phyloP scores from a whole-genome alignment of 2,329 filamentous ascomycete genomes.

The Neonectria magnoliae region DNA sequence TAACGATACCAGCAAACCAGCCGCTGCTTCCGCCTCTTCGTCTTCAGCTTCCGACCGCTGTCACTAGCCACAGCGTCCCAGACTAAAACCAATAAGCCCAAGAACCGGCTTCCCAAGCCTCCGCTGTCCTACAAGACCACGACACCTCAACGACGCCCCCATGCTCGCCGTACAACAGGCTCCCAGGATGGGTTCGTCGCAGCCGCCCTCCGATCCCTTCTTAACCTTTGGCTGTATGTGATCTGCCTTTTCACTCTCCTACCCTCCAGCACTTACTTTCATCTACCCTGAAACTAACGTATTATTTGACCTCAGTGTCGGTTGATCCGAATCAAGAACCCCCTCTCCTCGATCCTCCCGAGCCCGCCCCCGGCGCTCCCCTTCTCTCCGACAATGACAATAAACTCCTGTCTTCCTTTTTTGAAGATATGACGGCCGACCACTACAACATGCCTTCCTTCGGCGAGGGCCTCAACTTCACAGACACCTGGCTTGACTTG shows the following conservation, averaged over 20 bases:
- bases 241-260: not conserved
- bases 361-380: constrained; percentile 71
- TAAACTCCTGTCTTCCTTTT: constrained; percentile 67
- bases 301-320: constrained; percentile 51
- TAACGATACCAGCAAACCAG: not conserved
- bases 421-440: constrained; percentile 63
- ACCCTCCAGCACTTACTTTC: not conserved
- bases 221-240: constrained; percentile 75
- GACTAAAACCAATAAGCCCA: constrained; percentile 7
- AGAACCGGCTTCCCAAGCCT: constrained; percentile 12
- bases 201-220: constrained; percentile 61
- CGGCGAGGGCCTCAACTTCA: constrained; percentile 60
- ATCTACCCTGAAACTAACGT: constrained; percentile 39
- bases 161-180: constrained; percentile 66
- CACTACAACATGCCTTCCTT: constrained; percentile 61
- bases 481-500: constrained; percentile 65
- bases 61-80: constrained; percentile 1
- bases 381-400: constrained; percentile 71
- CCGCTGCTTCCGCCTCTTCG: not conserved
- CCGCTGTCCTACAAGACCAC: constrained; percentile 20
- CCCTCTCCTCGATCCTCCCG: constrained; percentile 64
- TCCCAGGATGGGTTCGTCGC: constrained; percentile 69
- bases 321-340: constrained; percentile 57
- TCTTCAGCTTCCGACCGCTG: not conserved
- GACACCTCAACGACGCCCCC: constrained; percentile 52